Conservation (phyloP, 441 rosid genomes). For the Gossypium gossypioides region DNA sequence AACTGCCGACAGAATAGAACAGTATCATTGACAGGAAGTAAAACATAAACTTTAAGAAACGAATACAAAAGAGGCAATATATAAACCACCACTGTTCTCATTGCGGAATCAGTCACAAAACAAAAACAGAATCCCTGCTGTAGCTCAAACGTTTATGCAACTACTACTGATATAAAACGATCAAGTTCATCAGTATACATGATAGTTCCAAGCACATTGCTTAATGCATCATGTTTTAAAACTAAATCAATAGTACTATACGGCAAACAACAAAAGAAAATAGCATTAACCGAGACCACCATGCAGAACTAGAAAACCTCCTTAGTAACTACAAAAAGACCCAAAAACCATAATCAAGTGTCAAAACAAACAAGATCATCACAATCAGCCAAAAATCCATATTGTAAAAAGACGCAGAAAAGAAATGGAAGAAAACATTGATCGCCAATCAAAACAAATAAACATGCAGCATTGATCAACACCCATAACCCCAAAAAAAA, state of each 20-base stretch:
- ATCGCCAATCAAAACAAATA: constrained; percentile 13
- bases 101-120: constrained; percentile 1
- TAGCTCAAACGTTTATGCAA: background rate
- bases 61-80: background rate
- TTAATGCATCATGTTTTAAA: background rate
- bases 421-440: constrained; percentile 5
- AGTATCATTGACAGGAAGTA: background rate
- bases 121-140: constrained; percentile 5
- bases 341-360: constrained; percentile 8
- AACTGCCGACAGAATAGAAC: background rate
- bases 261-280: background rate
- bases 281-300: background rate
- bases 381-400: constrained; percentile 4
- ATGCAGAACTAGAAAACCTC: constrained; percentile 18
- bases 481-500: constrained; percentile 3
- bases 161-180: background rate
- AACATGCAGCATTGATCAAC: constrained; percentile 12
- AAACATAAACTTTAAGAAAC: background rate
- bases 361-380: constrained; percentile 12
- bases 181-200: background rate
- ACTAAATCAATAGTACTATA: constrained; percentile 2
- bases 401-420: background rate
- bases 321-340: background rate
- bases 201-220: constrained; percentile 22
- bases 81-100: background rate